These are phyloP conservation scores for Naematelia encephala DNA, from an alignment of 768 basidiomycete species.

Conservation along the genomic window DNA sequence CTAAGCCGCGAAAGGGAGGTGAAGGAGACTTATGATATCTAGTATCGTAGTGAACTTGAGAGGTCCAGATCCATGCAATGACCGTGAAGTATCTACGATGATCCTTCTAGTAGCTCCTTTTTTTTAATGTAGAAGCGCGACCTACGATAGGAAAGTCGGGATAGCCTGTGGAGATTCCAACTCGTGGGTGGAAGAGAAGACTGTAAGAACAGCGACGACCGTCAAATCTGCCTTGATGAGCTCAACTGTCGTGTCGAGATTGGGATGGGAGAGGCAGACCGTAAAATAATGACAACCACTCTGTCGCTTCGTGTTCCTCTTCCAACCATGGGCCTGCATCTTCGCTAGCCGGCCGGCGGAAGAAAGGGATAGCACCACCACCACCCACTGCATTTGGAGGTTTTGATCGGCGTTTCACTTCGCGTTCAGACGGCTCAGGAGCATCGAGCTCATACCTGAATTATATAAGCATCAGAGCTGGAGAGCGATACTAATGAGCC, in stretches of 20 bases:
- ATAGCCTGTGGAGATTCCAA: slow-evolving; percentile 19
- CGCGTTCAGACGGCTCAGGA: not conserved
- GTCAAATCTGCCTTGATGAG: slow-evolving; percentile 25
- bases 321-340: slow-evolving; percentile 16
- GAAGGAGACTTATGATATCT: slow-evolving; percentile 15
- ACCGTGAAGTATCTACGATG: slow-evolving; percentile 24
- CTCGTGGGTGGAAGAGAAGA: slow-evolving; percentile 32
- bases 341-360: not conserved
- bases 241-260: not conserved
- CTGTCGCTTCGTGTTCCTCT: slow-evolving; percentile 26
- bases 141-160: slow-evolving; percentile 28
- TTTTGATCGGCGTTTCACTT: not conserved
- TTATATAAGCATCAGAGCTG: not conserved
- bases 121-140: too few species aligned
- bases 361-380: not conserved
- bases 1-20: not conserved
- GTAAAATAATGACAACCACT: slow-evolving; percentile 38
- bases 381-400: not conserved
- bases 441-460: not conserved
- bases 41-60: slow-evolving; percentile 34
- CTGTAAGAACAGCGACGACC: slow-evolving; percentile 37
- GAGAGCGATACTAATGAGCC: too few species aligned
- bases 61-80: slow-evolving; percentile 34
- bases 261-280: slow-evolving; percentile 16
- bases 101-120: too few species aligned